Evolutionary conservation across 805 yeast species (phyloP).

Genomic region (Lachancea sp.): DNA sequence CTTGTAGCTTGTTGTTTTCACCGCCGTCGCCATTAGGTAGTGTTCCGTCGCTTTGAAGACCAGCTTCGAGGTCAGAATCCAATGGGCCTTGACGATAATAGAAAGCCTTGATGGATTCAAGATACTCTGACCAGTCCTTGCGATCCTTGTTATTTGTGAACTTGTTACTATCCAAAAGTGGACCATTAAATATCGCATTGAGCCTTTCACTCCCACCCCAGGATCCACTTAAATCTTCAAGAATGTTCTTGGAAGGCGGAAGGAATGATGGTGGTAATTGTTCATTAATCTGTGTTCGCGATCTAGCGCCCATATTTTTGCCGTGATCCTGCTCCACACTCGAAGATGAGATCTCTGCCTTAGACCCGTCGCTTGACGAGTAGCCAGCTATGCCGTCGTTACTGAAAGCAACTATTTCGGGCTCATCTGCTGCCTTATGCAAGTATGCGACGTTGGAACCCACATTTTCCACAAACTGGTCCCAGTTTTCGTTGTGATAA

Average conservation of each 20-base stretch:
- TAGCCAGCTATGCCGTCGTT: conserved; percentile 1
- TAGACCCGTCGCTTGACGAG: neutral
- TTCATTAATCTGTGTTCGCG: conserved; percentile 9
- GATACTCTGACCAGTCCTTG: conserved; percentile 27
- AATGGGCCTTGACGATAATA: conserved; percentile 15
- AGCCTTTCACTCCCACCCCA: conserved; percentile 74
- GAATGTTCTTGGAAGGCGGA: conserved; percentile 15
- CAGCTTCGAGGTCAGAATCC: conserved; percentile 6
- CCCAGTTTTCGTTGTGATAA: conserved; percentile 44
- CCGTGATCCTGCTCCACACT: neutral
- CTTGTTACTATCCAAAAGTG: conserved; percentile 21
- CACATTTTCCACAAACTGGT: conserved; percentile 37
- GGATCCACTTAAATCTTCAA: conserved; percentile 41
- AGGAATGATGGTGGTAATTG: neutral
- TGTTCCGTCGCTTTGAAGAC: conserved; percentile 8
- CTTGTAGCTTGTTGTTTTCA: conserved; percentile 10
- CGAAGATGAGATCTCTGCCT: neutral
- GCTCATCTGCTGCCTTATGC: conserved; percentile 6
- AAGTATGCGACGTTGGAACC: conserved; percentile 29
- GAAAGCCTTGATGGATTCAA: conserved; percentile 24
- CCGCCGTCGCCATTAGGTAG: conserved; percentile 7
- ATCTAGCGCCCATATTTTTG: conserved; percentile 11
- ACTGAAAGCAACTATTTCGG: conserved; percentile 2
- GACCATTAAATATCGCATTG: conserved; percentile 40
- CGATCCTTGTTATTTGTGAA: conserved; percentile 28